A percentile compares a stretch with the other conserved stretches of the same genome.
Conservation (phyloP, 148 eudicot species). For the Persicaria maculosa region DNA sequence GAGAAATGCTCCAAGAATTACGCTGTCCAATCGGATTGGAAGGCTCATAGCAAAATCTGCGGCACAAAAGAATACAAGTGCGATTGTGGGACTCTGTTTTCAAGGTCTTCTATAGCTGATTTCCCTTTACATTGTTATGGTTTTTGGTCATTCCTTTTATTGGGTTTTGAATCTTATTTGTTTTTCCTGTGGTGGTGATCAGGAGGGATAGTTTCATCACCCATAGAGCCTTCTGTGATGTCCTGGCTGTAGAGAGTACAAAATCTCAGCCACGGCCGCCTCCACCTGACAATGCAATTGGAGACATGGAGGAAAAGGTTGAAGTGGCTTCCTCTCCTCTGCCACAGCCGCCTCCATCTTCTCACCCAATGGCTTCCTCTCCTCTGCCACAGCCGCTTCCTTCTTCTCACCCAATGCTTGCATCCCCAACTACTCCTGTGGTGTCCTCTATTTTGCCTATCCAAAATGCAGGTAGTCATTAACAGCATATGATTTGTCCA, state of each 20-base stretch:
- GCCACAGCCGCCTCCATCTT: conserved; percentile 23
- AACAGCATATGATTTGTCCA: background rate
- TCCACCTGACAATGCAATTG: conserved; percentile 11
- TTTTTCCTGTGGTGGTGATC: conserved; percentile 15
- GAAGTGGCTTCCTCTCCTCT: conserved; percentile 27
- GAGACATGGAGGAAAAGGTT: conserved; percentile 26
- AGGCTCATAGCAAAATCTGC: conserved; percentile 77
- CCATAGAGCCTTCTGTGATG: conserved; percentile 90
- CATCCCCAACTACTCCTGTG: conserved; percentile 27
- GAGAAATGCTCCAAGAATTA: conserved; percentile 85
- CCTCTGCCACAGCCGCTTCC: conserved; percentile 23
- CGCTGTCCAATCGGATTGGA: conserved; percentile 94
- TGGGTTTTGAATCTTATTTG: conserved; percentile 11
- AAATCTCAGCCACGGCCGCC: conserved; percentile 39
- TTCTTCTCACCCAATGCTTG: conserved; percentile 19
- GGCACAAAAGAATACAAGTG: conserved; percentile 81
- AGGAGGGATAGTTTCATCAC: conserved; percentile 94
- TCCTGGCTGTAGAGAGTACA: conserved; percentile 53
- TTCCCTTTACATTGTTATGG: background rate
- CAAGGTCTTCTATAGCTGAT: conserved; percentile 35
- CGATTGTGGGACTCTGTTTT: conserved; percentile 77
- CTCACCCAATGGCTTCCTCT: conserved; percentile 27
- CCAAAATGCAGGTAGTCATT: conserved; percentile 53
- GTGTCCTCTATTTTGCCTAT: conserved; percentile 34
- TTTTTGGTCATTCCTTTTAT: conserved; percentile 2